Base-by-base conservation (phyloP, 441 rosid genomes). In the Mallotus repandus region DNA sequence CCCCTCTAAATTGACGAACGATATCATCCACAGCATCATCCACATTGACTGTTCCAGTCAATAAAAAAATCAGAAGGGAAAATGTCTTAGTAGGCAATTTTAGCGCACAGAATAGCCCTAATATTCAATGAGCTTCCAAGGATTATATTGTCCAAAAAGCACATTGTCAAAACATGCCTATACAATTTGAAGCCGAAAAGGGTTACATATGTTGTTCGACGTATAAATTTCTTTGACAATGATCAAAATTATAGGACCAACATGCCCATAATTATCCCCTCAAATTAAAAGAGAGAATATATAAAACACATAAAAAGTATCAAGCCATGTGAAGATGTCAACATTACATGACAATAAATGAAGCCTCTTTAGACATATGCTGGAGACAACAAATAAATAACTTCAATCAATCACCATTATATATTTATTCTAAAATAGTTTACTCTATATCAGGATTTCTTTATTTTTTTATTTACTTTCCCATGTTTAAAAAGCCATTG, bases 11-110 rank as follows among this genome's bases (percentile, higher is more conserved):
- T 75, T 93, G 98, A 45, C 97, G 97, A 69, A 93, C 90, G 69
- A 96, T 86, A 84, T 96, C 99, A 68, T 93, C 99, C 84, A 92
- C 84, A 19, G 98, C 97, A 90, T 92, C 99, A 79, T 96, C 99
- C 73, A 96, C 97, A 79, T 93, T 91, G 74, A 96, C 98, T 96
- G 92, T 74, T 71, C 78, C 57, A 70, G 63, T 29, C 69, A 68
- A 59, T 41, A 4, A 74, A 73, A 68, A 57, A 50, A 14, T 65
- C 18, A 50, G 35, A 66, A 9, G 50, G 48, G 5, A 22, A 50
- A 74, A 19, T 21, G 4, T 41, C 32, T 22, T 11, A 16, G n/a
- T 52, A 49, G 19, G 55, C 43, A 35, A 62, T 11, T 50, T 0
- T 50, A 21, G 48, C 18, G 48, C 9, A 68, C 38, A 41, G 29